Conservation (phyloP, 768 basidiomycete species). For the Trametes coccinea region DNA sequence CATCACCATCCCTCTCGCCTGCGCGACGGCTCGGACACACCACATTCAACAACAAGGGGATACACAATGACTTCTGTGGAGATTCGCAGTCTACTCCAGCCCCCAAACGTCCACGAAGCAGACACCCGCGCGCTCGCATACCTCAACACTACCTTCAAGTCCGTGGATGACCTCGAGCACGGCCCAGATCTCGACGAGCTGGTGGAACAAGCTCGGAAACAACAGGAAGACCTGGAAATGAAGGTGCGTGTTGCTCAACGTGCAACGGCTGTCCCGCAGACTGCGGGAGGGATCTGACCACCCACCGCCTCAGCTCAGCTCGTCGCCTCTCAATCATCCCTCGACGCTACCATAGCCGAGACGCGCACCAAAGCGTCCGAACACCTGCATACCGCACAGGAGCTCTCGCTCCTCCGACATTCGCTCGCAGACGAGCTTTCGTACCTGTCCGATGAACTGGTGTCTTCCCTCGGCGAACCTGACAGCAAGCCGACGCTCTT, state of each 20-base stretch:
- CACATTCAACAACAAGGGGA: no score
- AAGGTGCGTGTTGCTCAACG: slow-evolving; percentile 29
- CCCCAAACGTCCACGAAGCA: slow-evolving; percentile 42
- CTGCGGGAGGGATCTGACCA: not conserved
- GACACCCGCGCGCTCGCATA: slow-evolving; percentile 37
- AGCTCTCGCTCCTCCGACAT: slow-evolving; percentile 75
- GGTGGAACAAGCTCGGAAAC: slow-evolving; percentile 43
- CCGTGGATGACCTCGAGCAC: slow-evolving; percentile 36
- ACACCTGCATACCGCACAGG: slow-evolving; percentile 65
- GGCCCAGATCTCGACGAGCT: slow-evolving; percentile 50
- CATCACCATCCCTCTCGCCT: no score
- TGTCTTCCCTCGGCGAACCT: slow-evolving; percentile 53
- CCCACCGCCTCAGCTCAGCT: slow-evolving; percentile 54
- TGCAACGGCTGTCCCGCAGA: not conserved
- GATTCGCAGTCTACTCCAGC: slow-evolving; percentile 50
- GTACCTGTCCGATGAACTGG: slow-evolving; percentile 62
- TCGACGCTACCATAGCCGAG: slow-evolving; percentile 48
- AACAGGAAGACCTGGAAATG: slow-evolving; percentile 27
- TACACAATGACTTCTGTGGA: slow-evolving; percentile 41
- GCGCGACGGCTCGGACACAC: no score
- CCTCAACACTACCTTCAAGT: slow-evolving; percentile 49
- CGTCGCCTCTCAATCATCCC: slow-evolving; percentile 47
- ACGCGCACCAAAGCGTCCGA: slow-evolving; percentile 49
- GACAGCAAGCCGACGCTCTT: slow-evolving; percentile 63
- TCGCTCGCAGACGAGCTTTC: slow-evolving; percentile 76